Conservation (phyloP, 768 basidiomycete species). For the Podaxis pistillaris region DNA sequence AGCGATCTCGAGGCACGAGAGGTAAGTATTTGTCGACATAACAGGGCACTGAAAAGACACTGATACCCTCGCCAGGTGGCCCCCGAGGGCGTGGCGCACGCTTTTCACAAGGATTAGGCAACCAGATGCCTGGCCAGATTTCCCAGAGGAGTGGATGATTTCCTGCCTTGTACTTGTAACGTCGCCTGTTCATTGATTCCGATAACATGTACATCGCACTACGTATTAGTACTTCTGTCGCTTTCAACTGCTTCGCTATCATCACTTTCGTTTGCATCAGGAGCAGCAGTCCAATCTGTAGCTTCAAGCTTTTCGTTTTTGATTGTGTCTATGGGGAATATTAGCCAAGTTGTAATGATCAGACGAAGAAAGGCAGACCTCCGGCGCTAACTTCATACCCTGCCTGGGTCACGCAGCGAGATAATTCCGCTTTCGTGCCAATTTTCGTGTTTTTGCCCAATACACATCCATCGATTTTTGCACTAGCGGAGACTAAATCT, state of each 20-base stretch:
- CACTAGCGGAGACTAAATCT: constrained; percentile 37
- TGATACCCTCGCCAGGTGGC: constrained; percentile 41
- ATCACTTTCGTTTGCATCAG: constrained; percentile 18
- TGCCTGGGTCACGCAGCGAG: constrained; percentile 69
- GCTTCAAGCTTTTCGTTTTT: constrained; percentile 42
- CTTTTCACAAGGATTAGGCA: constrained; percentile 83
- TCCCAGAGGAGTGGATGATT: constrained; percentile 23
- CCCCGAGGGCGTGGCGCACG: constrained; percentile 70
- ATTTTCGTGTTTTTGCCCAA: constrained; percentile 74
- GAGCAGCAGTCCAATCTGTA: constrained; percentile 35
- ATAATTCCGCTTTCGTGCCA: constrained; percentile 66
- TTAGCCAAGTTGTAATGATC: background rate
- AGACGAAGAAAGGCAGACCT: constrained; percentile 37
- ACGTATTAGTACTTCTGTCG: background rate
- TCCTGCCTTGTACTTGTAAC: background rate
- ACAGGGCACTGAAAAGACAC: background rate
- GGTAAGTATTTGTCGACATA: constrained; percentile 36
- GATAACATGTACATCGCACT: background rate
- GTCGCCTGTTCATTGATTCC: background rate
- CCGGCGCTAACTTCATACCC: constrained; percentile 70
- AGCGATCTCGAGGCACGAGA: constrained; percentile 60
- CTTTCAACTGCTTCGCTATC: constrained; percentile 9
- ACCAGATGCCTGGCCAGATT: constrained; percentile 60
- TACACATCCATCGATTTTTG: constrained; percentile 74
- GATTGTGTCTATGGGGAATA: constrained; percentile 40